Evolutionary conservation across 371 early-diverging fungal species (phyloP).

Genomic region (Lichtheimia corymbifera): DNA sequence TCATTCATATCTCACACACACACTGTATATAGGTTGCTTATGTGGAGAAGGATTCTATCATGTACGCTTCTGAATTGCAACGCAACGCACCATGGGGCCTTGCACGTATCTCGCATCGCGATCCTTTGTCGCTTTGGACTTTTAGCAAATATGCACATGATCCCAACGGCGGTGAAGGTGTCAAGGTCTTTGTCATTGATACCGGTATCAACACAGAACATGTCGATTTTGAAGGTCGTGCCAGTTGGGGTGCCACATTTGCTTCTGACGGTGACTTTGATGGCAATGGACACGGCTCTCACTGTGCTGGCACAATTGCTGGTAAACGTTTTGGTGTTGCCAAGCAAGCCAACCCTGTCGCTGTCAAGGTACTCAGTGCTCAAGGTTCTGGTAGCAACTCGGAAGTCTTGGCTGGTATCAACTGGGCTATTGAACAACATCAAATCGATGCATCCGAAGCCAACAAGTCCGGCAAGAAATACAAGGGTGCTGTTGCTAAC

Average conservation of each 20-base stretch:
- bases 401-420: slow-evolving; percentile 77
- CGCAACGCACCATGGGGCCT: slow-evolving; percentile 89
- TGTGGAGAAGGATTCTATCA: slow-evolving; percentile 85
- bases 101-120: slow-evolving; percentile 82
- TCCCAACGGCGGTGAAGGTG: slow-evolving; percentile 74
- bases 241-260: slow-evolving; percentile 75
- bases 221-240: slow-evolving; percentile 85
- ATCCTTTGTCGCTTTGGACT: slow-evolving; percentile 60
- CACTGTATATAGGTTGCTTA: slow-evolving; percentile 71
- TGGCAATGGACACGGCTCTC: slow-evolving; percentile 87
- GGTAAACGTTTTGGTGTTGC: slow-evolving; percentile 90
- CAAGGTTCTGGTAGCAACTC: slow-evolving; percentile 83
- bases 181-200: slow-evolving; percentile 86
- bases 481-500: slow-evolving; percentile 62
- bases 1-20: neutral
- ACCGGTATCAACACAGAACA: slow-evolving; percentile 83
- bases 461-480: slow-evolving; percentile 25
- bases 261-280: slow-evolving; percentile 70
- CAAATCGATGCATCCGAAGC: slow-evolving; percentile 30
- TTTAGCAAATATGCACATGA: slow-evolving; percentile 79
- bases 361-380: slow-evolving; percentile 89
- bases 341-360: slow-evolving; percentile 86
- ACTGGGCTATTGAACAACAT: slow-evolving; percentile 62
- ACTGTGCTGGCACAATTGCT: slow-evolving; percentile 94
- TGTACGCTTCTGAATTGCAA: slow-evolving; percentile 74